Evolutionary conservation across 2,329 filamentous ascomycete species (phyloP).

Genomic region (Ophiocordyceps australis): DNA sequence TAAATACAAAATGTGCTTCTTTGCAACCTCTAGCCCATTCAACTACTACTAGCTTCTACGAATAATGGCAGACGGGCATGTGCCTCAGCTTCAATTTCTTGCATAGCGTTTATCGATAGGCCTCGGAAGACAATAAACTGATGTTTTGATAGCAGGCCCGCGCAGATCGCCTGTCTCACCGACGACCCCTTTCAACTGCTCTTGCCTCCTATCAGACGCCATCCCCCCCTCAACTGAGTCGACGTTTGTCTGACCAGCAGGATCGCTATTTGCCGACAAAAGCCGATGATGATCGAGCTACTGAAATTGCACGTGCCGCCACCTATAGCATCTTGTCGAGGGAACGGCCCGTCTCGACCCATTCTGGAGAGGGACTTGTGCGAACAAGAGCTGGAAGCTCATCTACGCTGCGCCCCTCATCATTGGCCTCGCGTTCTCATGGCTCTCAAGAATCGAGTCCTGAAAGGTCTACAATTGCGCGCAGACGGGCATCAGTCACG

Average conservation of each 20-base stretch:
- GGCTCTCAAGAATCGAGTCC: conserved; percentile 23
- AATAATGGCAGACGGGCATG: no score
- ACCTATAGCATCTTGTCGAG: conserved; percentile 22
- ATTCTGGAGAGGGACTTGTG: conserved; percentile 16
- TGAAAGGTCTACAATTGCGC: conserved; percentile 11
- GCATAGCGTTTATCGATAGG: no score
- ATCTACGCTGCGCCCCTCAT: conserved; percentile 21
- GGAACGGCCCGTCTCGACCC: conserved; percentile 22
- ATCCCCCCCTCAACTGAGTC: conserved; percentile 30
- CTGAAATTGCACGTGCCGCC: conserved; percentile 20
- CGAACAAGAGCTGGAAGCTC: conserved; percentile 13
- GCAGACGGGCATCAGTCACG: conserved; percentile 25
- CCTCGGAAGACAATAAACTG: no score
- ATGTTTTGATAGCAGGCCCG: conserved; percentile 24
- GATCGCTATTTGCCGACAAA: conserved; percentile 20
- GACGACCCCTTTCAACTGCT: conserved; percentile 33
- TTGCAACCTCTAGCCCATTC: no score
- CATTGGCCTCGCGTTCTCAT: conserved; percentile 28
- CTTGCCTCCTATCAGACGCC: conserved; percentile 26
- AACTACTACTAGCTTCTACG: no score
- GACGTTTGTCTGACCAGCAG: conserved; percentile 39
- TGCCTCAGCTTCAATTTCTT: no score
- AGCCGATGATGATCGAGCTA: conserved; percentile 24
- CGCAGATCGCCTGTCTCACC: conserved; percentile 24
- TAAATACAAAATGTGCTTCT: no score